A percentile compares a stretch with the other conserved stretches of the same genome.
These are phyloP conservation scores for Collariella sp. DNA, from an alignment of 495 filamentous ascomycete genomes.

Conservation along the genomic window DNA sequence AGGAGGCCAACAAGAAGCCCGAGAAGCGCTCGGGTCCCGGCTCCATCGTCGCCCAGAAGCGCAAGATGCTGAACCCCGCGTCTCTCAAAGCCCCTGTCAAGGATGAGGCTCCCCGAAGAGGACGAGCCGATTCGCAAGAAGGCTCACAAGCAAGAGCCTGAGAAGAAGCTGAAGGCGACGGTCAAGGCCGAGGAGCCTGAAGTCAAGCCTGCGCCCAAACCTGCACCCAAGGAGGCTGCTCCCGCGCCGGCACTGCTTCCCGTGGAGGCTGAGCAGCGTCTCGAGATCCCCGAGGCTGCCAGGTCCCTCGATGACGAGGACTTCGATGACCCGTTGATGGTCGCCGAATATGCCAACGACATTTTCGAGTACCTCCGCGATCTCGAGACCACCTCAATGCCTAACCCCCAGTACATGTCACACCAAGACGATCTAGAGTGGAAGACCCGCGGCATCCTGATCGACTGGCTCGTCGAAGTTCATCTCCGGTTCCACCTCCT, in stretches of 20 bases:
- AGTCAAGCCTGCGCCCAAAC: constrained; percentile 26
- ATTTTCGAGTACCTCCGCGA: constrained; percentile 95
- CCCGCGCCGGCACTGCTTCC: background rate
- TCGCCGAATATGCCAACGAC: constrained; percentile 91
- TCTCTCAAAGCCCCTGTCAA: constrained; percentile 38
- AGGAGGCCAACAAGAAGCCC: constrained; percentile 64
- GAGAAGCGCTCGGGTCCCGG: constrained; percentile 67
- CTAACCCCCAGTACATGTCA: constrained; percentile 89
- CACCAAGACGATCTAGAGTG: constrained; percentile 91
- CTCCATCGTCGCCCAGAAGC: constrained; percentile 56
- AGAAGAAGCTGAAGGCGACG: constrained; percentile 28
- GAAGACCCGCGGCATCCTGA: constrained; percentile 95
- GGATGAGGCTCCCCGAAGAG: constrained; percentile 48
- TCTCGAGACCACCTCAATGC: constrained; percentile 71
- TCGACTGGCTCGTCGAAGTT: constrained; percentile 98
- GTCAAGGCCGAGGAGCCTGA: constrained; percentile 38
- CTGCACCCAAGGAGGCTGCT: constrained; percentile 3
- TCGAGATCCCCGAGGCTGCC: constrained; percentile 43
- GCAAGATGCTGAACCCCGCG: constrained; percentile 26
- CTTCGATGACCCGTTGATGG: constrained; percentile 89
- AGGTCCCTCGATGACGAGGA: constrained; percentile 77
- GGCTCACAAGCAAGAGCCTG: constrained; percentile 30
- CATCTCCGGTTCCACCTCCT: constrained; percentile 94
- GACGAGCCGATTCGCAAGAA: constrained; percentile 49
- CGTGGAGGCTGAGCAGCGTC: constrained; percentile 5